A percentile compares a stretch with the other conserved stretches of the same genome.
Evolutionary conservation across 1,139 yeast species (phyloP).

Genomic region (Lodderomyces orthopsilosis): DNA sequence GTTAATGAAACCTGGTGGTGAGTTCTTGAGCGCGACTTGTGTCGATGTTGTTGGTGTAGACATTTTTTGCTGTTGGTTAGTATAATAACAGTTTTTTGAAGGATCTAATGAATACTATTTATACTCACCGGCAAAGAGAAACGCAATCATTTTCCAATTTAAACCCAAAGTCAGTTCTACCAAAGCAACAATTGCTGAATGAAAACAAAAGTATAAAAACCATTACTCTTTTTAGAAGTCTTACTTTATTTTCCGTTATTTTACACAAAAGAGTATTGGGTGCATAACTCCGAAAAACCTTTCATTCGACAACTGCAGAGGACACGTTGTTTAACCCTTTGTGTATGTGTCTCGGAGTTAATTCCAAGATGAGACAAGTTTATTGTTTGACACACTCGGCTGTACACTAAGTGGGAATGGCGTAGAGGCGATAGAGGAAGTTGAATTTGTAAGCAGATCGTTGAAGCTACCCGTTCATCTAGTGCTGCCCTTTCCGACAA

Average conservation of each 20-base stretch:
- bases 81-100: neutral
- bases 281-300: neutral
- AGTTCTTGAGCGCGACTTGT: slow-evolving; percentile 16
- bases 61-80: slow-evolving; percentile 8
- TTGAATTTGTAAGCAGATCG: slow-evolving; percentile 2
- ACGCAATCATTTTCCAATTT: too few species aligned
- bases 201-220: too few species aligned
- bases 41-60: slow-evolving; percentile 12
- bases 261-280: neutral
- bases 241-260: neutral
- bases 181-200: too few species aligned
- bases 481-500: too few species aligned
- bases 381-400: neutral
- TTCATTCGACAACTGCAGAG: neutral
- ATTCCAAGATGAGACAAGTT: neutral
- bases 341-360: neutral
- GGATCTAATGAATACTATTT: too few species aligned
- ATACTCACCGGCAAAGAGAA: too few species aligned
- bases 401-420: neutral
- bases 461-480: too few species aligned
- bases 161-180: neutral
- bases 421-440: neutral
- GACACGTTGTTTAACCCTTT: too few species aligned
- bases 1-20: slow-evolving; percentile 18
- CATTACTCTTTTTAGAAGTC: too few species aligned